Conservation (phyloP, 768 basidiomycete genomes). For the Hericium rajendrae region DNA sequence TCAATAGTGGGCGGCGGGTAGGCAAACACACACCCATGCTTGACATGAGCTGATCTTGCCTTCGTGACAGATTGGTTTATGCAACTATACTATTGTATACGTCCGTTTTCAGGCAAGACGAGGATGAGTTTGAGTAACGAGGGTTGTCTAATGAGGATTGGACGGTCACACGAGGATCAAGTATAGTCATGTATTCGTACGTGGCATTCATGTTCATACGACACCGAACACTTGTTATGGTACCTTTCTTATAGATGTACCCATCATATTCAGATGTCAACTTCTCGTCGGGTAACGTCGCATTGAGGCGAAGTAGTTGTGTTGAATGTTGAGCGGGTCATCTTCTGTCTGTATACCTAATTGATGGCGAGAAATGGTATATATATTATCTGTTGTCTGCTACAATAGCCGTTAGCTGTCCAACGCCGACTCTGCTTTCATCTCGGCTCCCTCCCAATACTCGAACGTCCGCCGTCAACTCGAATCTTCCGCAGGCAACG, state of each 20-base stretch:
- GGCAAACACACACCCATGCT: slow-evolving; percentile 21
- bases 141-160: not conserved
- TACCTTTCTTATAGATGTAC: too few relatives aligned
- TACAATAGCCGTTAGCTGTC: slow-evolving; percentile 32
- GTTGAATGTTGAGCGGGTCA: too few relatives aligned
- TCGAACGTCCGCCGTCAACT: slow-evolving; percentile 30
- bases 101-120: slow-evolving; percentile 71
- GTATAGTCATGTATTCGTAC: not conserved
- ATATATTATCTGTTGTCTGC: not conserved
- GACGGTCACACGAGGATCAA: not conserved
- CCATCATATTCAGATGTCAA: too few relatives aligned
- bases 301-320: too few relatives aligned
- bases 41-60: not conserved
- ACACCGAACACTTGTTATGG: too few relatives aligned
- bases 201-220: too few relatives aligned
- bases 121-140: slow-evolving; percentile 65
- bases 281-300: too few relatives aligned
- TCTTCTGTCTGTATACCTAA: too few relatives aligned
- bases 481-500: slow-evolving; percentile 59
- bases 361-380: too few relatives aligned
- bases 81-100: slow-evolving; percentile 86
- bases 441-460: slow-evolving; percentile 14
- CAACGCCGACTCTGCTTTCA: slow-evolving; percentile 22
- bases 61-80: slow-evolving; percentile 58
- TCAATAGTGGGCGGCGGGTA: slow-evolving; percentile 89